A percentile compares a stretch with the other conserved stretches of the same genome.
phyloP scores from a whole-genome alignment of 75 land plant genomes.

The Pinus taeda region DNA sequence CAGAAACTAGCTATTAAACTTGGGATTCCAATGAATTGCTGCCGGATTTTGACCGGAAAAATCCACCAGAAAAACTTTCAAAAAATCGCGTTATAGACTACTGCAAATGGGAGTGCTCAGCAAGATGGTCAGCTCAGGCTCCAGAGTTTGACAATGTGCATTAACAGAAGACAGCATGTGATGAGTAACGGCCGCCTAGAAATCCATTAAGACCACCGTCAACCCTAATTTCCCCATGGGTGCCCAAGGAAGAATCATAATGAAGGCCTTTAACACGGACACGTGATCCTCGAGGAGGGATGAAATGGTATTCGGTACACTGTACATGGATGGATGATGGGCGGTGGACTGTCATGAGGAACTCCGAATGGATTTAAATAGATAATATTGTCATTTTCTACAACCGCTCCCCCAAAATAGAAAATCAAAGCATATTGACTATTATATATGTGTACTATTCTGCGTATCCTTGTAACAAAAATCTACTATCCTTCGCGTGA shows the following conservation, averaged over 20 bases:
- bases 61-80: no score
- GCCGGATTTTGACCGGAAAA: no score
- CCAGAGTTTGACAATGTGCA: no score
- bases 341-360: background rate
- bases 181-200: background rate
- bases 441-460: background rate
- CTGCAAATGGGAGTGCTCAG: no score
- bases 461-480: background rate
- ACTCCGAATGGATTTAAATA: background rate
- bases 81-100: no score
- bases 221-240: background rate
- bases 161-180: no score
- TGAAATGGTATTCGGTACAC: background rate
- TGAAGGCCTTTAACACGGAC: background rate
- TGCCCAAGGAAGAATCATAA: background rate
- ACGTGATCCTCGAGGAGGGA: conserved; percentile 5
- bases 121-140: no score
- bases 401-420: background rate
- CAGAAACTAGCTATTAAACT: no score
- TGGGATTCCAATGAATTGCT: no score
- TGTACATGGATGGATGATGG: background rate
- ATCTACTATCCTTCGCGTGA: background rate
- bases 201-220: conserved; percentile 3
- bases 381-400: background rate
- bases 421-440: background rate